These are phyloP conservation scores for Bipolaris gigantea DNA, from an alignment of 2,329 filamentous ascomycete species.

Conservation along the genomic window DNA sequence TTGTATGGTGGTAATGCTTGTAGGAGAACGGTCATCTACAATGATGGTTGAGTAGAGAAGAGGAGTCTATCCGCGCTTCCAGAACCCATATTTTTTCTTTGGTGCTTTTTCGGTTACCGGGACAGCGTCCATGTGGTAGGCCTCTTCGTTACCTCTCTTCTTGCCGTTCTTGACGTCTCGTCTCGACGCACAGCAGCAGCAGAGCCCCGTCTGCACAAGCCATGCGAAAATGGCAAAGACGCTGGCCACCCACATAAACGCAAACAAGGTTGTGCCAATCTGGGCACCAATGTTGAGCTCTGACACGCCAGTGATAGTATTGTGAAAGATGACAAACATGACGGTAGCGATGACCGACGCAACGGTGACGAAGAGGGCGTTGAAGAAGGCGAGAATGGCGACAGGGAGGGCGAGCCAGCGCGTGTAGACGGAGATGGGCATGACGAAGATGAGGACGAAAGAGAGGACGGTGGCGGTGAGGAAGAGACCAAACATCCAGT, in stretches of 20 bases:
- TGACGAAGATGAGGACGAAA: constrained; percentile 70
- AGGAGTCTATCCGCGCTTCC: constrained; percentile 18
- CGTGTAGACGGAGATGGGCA: constrained; percentile 56
- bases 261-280: constrained; percentile 75
- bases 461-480: constrained; percentile 69
- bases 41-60: neutral
- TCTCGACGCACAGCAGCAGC: constrained; percentile 71
- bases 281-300: constrained; percentile 75
- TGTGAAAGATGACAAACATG: constrained; percentile 80
- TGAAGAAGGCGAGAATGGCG: constrained; percentile 67
- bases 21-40: neutral
- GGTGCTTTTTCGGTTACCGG: constrained; percentile 2
- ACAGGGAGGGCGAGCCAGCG: constrained; percentile 66
- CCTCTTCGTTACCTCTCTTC: constrained; percentile 49
- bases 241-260: constrained; percentile 85
- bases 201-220: constrained; percentile 70
- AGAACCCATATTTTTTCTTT: constrained; percentile 20
- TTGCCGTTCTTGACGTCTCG: constrained; percentile 56
- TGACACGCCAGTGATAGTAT: constrained; percentile 69
- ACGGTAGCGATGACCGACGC: constrained; percentile 77
- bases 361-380: constrained; percentile 67
- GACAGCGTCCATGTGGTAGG: constrained; percentile 29
- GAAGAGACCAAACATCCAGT: constrained; percentile 90
- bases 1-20: neutral
- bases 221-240: constrained; percentile 69